Base-by-base conservation (phyloP, 495 filamentous ascomycete genomes). In the Geoglossum glabrum region DNA sequence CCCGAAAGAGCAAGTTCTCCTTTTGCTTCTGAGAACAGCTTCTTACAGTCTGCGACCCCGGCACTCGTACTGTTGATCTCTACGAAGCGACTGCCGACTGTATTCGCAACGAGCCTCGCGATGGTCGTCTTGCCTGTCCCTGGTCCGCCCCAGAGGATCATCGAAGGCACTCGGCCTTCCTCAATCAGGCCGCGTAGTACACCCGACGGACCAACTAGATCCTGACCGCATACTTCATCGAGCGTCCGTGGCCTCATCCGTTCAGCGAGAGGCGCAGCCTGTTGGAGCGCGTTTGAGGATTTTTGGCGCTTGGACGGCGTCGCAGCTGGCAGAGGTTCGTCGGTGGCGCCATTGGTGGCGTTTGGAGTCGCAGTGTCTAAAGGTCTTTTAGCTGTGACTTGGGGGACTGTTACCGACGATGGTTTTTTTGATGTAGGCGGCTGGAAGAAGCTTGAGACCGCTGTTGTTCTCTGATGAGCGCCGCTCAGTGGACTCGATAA, bases 51-150 rank as follows among this genome's bases (percentile, higher is more conserved):
- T 17, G 78, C 87, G n/a, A 98, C 87, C 0, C 89, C 89, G 7
- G 78, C 81, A 65, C 84, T 88, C 1, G 90, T 95, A 58, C 87
- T 92, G 68, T 94, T 95, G 71, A 98, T 90, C 73, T 98, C 92
- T 45, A 97, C 82, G 65, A 96, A 96, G 9, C 92, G 78, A 57
- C 82, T 82, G 26, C 82, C 85, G 5, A 83, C 85, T 65, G 79
- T 79, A 1, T 80, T 78, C n/a, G 92, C 84, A 57, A 98, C 84
- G 8, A 93, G 86, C n/a, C 90, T 73, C 10, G 90, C 92, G 60
- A 98, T 96, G 0, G 92, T 97, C 1, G 92, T 98, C 71, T 98
- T 98, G 30, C 92, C 92, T 3, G 88, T 95, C 1, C 92, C 92
- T 1, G 90, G 83, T 10, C 79, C 76, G 19, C 92, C 92, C 92